A percentile compares a stretch with the other conserved stretches of the same genome.
These are phyloP conservation scores for Kwoniella europaea DNA, from an alignment of 768 basidiomycete species.

Conservation along the genomic window DNA sequence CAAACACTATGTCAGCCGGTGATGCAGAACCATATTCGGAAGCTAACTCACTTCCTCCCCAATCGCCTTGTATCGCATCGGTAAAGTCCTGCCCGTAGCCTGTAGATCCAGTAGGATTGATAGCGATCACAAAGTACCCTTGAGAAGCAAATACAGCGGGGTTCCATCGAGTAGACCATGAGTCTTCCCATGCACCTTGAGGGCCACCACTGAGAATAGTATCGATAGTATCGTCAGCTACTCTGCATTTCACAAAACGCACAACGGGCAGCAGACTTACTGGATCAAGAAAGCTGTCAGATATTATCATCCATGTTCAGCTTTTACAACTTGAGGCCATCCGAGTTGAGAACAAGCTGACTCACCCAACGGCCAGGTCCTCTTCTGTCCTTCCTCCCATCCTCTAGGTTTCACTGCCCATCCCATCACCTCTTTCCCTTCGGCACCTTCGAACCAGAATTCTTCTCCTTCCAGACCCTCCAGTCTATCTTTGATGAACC, in stretches of 20 bases:
- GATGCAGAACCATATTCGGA: neutral
- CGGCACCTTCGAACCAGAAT: conserved; percentile 87
- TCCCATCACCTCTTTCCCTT: conserved; percentile 76
- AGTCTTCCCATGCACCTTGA: conserved; percentile 79
- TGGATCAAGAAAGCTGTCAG: conserved; percentile 70
- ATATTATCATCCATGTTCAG: neutral
- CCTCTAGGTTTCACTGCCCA: conserved; percentile 82
- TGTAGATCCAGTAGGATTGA: conserved; percentile 94
- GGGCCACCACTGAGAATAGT: conserved; percentile 39
- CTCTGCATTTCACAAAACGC: neutral
- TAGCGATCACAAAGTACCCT: conserved; percentile 80
- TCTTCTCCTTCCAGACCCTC: conserved; percentile 64
- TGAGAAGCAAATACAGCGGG: conserved; percentile 64
- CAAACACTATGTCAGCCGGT: conserved; percentile 4
- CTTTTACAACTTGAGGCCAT: no score
- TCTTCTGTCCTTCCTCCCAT: conserved; percentile 64
- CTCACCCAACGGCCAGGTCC: conserved; percentile 70
- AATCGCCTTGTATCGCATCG: conserved; percentile 55
- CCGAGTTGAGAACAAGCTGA: neutral
- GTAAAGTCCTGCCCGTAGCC: conserved; percentile 77
- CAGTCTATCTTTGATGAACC: conserved; percentile 59
- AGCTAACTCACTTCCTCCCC: conserved; percentile 56
- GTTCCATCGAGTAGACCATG: conserved; percentile 92
- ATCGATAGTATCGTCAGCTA: neutral
- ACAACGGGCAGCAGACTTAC: conserved; percentile 23